Evolutionary conservation across 169 alveolate species (phyloP), one percentile per base, ranked within the genome.

Genomic region (Eimeria praecox): DNA sequence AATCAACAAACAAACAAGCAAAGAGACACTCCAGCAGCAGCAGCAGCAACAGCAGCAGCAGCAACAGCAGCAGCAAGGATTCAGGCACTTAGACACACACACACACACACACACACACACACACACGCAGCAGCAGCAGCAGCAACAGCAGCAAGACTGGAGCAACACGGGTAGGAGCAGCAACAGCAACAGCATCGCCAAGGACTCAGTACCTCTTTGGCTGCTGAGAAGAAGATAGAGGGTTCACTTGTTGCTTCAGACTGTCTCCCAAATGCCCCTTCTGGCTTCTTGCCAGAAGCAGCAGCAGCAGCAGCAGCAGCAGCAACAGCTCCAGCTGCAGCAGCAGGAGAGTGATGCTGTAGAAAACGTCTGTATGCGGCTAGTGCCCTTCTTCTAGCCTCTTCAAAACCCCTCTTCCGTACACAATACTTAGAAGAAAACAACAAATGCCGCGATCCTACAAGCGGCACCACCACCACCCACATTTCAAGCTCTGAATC

Each of bases 391-490:
- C 87, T 35, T 62, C n/a, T 33, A 3, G 87, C 87, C 30, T 77
- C 87, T 10, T 35, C 87, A n/a, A 77, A 77, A 14, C 87, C 87
- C 30, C 87, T 33, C 35, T 77, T 77, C 35, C 87, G 22, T 12
- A 77, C 87, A 40, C 87, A 77, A 77, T 38, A 77, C 56, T 77
- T 77, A 8, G 87, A 77, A 42, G 87, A 35, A 40, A 77, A 77
- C 33, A 77, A 12, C 33, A 77, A 35, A 44, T 77, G 87, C 8
- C 87, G 87, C 3, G 87, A 77, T 2, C 87, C 87, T 2, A 38
- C 46, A n/a, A 33, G 24, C 6, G 87, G 87, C 59, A 77, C 87
- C n/a, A 77, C 87, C 54, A 77, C 87, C 14, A 77, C 87, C 87
- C 87, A 77, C 87, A 77, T 77, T 3, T 77, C 46, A 56, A 77